Base-by-base conservation (phyloP, 2,329 filamentous ascomycete species). In the Aspergillus ibericus region DNA sequence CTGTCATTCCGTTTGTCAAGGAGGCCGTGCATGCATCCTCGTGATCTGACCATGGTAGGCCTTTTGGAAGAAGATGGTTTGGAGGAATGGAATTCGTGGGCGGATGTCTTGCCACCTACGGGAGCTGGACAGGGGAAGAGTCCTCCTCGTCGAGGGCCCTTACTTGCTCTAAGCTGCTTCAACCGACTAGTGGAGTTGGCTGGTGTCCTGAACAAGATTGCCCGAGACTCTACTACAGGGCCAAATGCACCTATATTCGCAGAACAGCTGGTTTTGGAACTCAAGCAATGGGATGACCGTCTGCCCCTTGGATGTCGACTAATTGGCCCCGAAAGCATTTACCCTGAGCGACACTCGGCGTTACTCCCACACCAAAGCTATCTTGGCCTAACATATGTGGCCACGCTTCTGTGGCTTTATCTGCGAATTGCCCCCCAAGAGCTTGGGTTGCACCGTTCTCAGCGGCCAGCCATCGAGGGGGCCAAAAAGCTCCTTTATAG, bases 41-140 rank as follows among this genome's bases (percentile, higher is more conserved):
- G 78, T 10, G 81, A 85, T 57, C 70, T 84, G 34, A 71, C 77
- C 20, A 68, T 74, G 25, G 70, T 81, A n/a, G 81, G 81, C 9
- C 72, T 78, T 4, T 73, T 89, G 5, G 80, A 85, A 38, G 87
- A 90, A 69, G 86, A 89, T 63, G 87, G 87, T 1, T 74, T 88
- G 15, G 89, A 91, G 66, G 88, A 91, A 73, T 91, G 88, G 88
- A 86, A 89, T 60, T 85, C 86, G 0, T 92, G 89, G 89, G 78
- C 79, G 4, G 83, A 86, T 44, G 71, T 75, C 12, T 57, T 76
- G 63, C 75, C 66, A 65, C 73, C 62, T 34, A 72, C 51, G 25
- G 71, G 67, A n/a, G 65, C 63, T 54, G 50, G 63, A n/a, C 64
- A 69, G 27, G 63, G 61, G 5, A 70, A 67, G 25, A 70, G 67